These are phyloP conservation scores for Diospyros kaki DNA, from an alignment of 148 eudicot genomes.

Conservation along the genomic window DNA sequence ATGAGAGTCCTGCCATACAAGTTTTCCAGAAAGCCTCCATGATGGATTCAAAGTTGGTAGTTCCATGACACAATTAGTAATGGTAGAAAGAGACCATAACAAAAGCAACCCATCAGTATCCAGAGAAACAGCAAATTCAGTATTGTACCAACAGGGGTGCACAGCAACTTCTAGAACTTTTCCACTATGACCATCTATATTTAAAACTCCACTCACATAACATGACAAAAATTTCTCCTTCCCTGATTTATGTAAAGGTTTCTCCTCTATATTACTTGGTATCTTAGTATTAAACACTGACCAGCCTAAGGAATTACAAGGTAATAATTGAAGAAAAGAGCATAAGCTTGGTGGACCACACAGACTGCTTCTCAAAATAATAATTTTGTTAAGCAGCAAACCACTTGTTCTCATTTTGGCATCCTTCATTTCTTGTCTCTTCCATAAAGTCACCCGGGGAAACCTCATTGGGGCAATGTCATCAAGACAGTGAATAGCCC, in stretches of 20 bases:
- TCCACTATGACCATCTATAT: conserved; percentile 69
- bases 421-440: conserved; percentile 42
- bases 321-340: conserved; percentile 55
- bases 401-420: conserved; percentile 21
- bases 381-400: conserved; percentile 45
- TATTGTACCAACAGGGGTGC: conserved; percentile 48
- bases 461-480: conserved; percentile 73
- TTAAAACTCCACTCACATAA: conserved; percentile 43
- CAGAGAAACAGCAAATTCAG: conserved; percentile 72
- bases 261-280: conserved; percentile 27
- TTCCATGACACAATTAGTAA: conserved; percentile 43
- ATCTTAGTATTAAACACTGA: conserved; percentile 37
- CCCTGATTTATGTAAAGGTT: conserved; percentile 24
- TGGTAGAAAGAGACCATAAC: conserved; percentile 66
- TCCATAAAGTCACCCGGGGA: conserved; percentile 84
- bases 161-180: conserved; percentile 69
- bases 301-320: conserved; percentile 54
- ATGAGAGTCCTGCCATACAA: conserved; percentile 26
- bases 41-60: conserved; percentile 60
- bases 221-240: conserved; percentile 31
- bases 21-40: conserved; percentile 56
- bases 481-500: conserved; percentile 97
- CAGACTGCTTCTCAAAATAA: conserved; percentile 51
- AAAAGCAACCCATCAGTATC: conserved; percentile 68
- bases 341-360: conserved; percentile 71